A percentile compares a stretch with the other conserved stretches of the same genome.
These are phyloP conservation scores for Durio zibethinus DNA, from an alignment of 345 rosid genomes.

Conservation along the genomic window DNA sequence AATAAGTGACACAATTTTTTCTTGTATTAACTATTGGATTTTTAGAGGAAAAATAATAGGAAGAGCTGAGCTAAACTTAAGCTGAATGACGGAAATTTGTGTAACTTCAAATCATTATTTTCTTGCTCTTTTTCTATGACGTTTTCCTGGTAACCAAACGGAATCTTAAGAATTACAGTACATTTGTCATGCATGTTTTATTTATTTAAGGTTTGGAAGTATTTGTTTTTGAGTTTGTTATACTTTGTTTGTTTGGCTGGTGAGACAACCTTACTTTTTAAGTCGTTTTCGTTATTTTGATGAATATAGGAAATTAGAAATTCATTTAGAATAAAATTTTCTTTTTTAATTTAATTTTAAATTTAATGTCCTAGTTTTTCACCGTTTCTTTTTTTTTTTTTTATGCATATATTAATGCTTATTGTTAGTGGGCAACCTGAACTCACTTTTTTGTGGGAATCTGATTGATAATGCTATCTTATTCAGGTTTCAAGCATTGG, in stretches of 20 bases:
- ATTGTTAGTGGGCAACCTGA: background rate
- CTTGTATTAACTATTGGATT: too few relatives aligned
- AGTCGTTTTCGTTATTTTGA: background rate
- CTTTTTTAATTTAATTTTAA: background rate
- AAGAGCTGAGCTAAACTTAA: background rate
- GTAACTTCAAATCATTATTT: background rate
- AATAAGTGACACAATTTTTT: background rate
- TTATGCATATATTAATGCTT: background rate
- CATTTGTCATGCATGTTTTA: too few relatives aligned
- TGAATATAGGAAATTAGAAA: background rate
- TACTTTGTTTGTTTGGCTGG: slow-evolving; percentile 1
- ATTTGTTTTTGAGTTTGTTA: background rate
- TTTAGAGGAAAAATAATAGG: background rate
- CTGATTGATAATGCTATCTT: background rate
- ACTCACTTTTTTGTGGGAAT: background rate
- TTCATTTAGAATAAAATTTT: background rate
- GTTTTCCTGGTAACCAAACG: background rate
- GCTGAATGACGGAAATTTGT: background rate
- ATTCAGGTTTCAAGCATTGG: slow-evolving; percentile 40
- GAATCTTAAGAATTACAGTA: background rate
- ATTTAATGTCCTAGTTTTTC: background rate
- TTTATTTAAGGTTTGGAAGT: background rate
- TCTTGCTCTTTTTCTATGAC: background rate
- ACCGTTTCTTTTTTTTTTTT: background rate
- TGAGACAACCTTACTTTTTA: background rate